Evolutionary conservation across 257 asterid species (phyloP).

Genomic region (Solanum boliviense): DNA sequence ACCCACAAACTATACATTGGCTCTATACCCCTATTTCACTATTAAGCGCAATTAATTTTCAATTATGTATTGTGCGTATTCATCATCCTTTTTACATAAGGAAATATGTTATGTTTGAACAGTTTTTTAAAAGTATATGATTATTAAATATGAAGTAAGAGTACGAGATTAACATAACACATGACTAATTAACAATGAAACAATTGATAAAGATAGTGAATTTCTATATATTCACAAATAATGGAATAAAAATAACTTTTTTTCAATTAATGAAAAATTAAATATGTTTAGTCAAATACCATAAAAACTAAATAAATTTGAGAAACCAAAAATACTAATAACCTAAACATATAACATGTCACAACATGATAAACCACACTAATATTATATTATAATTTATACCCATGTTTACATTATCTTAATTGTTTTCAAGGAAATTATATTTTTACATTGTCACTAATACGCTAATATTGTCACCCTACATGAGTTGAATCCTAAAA

Average conservation of each 20-base stretch:
- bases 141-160: neutral
- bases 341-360: neutral
- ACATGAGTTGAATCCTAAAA: neutral
- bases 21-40: neutral
- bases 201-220: neutral
- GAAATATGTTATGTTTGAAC: neutral
- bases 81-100: neutral
- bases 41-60: neutral
- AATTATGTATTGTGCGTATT: neutral
- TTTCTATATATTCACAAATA: neutral
- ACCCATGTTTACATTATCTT: neutral
- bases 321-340: neutral
- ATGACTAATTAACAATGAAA: neutral
- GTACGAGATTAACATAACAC: neutral
- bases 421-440: neutral
- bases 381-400: neutral
- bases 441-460: neutral
- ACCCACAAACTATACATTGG: neutral
- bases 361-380: neutral
- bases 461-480: neutral
- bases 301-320: neutral
- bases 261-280: neutral
- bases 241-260: neutral
- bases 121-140: neutral
- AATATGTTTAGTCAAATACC: neutral